Evolutionary conservation across 768 basidiomycete genomes (phyloP).

Genomic region (Baorangia bicolor): DNA sequence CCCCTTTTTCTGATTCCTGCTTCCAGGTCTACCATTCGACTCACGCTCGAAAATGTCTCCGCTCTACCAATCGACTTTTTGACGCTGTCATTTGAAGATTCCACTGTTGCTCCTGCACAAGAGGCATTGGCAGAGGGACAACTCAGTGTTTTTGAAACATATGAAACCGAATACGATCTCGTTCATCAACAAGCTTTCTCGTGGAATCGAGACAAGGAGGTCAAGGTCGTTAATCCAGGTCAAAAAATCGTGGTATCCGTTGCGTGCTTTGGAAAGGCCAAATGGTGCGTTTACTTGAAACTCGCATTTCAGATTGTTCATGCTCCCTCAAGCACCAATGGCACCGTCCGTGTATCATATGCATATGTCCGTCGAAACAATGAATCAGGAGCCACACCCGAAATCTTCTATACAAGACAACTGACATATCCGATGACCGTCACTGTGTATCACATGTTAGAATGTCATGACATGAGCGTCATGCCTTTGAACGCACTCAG

Average conservation of each 20-base stretch:
- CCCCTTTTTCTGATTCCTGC: constrained; percentile 1
- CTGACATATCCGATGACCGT: constrained; percentile 86
- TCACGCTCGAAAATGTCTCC: constrained; percentile 91
- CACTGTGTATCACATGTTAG: constrained; percentile 94
- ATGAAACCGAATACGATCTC: constrained; percentile 86
- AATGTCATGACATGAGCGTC: constrained; percentile 81
- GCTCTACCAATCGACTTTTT: constrained; percentile 80
- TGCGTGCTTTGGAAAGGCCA: constrained; percentile 83
- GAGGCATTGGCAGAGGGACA: constrained; percentile 77
- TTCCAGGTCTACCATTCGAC: constrained; percentile 72
- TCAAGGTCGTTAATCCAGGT: constrained; percentile 60
- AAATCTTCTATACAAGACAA: constrained; percentile 82
- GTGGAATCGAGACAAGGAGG: constrained; percentile 53
- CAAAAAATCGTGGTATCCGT: constrained; percentile 68
- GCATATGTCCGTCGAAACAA: constrained; percentile 55
- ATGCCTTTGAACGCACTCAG: constrained; percentile 50
- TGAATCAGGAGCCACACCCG: constrained; percentile 33
- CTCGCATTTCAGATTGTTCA: neutral
- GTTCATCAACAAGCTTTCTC: constrained; percentile 77
- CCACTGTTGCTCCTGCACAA: constrained; percentile 75
- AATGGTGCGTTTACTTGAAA: constrained; percentile 66
- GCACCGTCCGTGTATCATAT: constrained; percentile 82
- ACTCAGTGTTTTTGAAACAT: constrained; percentile 78
- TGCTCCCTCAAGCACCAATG: constrained; percentile 58
- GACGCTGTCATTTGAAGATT: constrained; percentile 86